phyloP scores from a whole-genome alignment of 805 yeast species.

The Ogataea methanolica region DNA sequence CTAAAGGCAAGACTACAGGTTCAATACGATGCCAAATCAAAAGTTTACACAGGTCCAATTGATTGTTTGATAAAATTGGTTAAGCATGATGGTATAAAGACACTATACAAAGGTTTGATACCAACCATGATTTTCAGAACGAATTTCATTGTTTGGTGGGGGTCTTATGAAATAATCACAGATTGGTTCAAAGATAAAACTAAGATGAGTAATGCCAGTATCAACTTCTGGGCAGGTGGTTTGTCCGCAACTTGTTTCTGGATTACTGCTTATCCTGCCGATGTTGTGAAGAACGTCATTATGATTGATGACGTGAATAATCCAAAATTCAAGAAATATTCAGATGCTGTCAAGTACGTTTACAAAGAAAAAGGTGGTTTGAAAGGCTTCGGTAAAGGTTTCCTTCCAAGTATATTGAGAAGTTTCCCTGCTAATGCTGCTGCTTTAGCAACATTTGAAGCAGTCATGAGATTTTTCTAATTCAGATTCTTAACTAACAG shows the following conservation, averaged over 20 bases:
- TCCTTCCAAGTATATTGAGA: constrained; percentile 70
- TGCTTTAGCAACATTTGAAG: constrained; percentile 85
- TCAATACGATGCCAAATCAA: constrained; percentile 75
- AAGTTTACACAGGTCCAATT: constrained; percentile 70
- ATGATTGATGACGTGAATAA: constrained; percentile 73
- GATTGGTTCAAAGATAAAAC: constrained; percentile 64
- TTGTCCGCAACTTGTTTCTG: constrained; percentile 82
- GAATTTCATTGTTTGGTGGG: constrained; percentile 91
- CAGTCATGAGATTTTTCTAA: constrained; percentile 54
- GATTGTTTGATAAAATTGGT: constrained; percentile 63
- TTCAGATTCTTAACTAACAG: neutral
- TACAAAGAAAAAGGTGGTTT: constrained; percentile 56
- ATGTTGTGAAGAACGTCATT: constrained; percentile 81
- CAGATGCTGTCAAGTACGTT: constrained; percentile 64
- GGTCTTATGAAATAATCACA: constrained; percentile 78
- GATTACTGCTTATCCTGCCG: constrained; percentile 86
- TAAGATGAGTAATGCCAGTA: constrained; percentile 56
- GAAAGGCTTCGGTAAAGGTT: constrained; percentile 75
- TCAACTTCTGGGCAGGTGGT: constrained; percentile 93
- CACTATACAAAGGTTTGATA: constrained; percentile 75
- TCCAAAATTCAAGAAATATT: constrained; percentile 69
- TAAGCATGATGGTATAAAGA: constrained; percentile 59
- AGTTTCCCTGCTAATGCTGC: constrained; percentile 95
- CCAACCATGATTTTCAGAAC: constrained; percentile 86
- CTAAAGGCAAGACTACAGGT: constrained; percentile 86